Percentiles rank a stretch among this genome's conserved stretches.
These are phyloP conservation scores for Apiospora pterosperma DNA, from an alignment of 2,329 filamentous ascomycete genomes.

Conservation along the genomic window DNA sequence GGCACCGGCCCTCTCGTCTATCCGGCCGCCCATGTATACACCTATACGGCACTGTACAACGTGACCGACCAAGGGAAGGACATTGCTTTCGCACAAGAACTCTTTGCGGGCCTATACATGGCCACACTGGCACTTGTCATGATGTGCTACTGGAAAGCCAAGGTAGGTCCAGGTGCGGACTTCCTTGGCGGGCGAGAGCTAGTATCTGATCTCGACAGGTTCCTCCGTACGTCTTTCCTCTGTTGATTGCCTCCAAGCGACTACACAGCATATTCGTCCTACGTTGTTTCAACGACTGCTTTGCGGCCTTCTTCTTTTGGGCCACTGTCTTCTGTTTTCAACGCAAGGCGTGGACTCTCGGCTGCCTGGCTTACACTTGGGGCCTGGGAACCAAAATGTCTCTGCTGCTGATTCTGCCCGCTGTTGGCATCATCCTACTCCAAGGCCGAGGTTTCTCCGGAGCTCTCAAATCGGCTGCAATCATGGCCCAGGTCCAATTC, in stretches of 20 bases:
- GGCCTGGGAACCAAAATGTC: slow-evolving; percentile 97
- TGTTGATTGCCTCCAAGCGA: slow-evolving; percentile 85
- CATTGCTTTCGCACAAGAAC: slow-evolving; percentile 74
- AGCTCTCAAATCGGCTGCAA: slow-evolving; percentile 63
- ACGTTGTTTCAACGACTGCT: slow-evolving; percentile 93
- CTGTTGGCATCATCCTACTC: slow-evolving; percentile 72
- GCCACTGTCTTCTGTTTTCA: slow-evolving; percentile 76
- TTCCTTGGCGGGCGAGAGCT: slow-evolving; percentile 4
- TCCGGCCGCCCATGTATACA: slow-evolving; percentile 89
- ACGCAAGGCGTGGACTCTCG: slow-evolving; percentile 68
- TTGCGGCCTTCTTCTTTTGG: slow-evolving; percentile 82
- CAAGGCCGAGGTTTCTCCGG: slow-evolving; percentile 65
- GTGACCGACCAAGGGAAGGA: slow-evolving; percentile 74
- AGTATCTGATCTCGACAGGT: slow-evolving; percentile 43
- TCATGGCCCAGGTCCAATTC: slow-evolving; percentile 79
- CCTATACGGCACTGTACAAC: slow-evolving; percentile 76
- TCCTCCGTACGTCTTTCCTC: slow-evolving; percentile 81
- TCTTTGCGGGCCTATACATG: slow-evolving; percentile 82
- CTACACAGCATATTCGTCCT: slow-evolving; percentile 92
- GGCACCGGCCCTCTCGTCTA: slow-evolving; percentile 93
- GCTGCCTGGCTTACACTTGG: slow-evolving; percentile 68
- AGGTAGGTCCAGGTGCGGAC: slow-evolving; percentile 42
- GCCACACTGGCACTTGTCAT: slow-evolving; percentile 72
- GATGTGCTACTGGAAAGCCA: slow-evolving; percentile 73
- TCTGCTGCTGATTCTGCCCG: slow-evolving; percentile 76